A percentile compares a stretch with the other conserved stretches of the same genome.
Conservation (phyloP, 495 filamentous ascomycete genomes). For the Hyphodiscus hymeniophilus region DNA sequence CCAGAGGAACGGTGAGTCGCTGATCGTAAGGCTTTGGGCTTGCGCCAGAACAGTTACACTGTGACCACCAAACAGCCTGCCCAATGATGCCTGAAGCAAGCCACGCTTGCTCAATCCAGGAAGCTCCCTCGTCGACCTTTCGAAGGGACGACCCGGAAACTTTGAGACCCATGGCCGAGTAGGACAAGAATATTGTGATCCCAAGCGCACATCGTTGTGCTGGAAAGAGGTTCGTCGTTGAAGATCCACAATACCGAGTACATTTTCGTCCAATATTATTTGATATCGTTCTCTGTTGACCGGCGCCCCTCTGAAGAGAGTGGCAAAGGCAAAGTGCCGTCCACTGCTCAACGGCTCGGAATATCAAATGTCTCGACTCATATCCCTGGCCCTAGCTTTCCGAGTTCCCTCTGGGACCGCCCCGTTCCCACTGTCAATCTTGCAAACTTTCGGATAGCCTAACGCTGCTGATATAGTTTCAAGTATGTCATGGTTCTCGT, state of each 20-base stretch:
- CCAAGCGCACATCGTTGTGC: not conserved
- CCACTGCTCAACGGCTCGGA: too few species aligned
- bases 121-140: not conserved
- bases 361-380: too few species aligned
- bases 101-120: conserved; percentile 6
- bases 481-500: conserved; percentile 6
- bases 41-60: not conserved
- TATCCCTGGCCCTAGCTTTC: too few species aligned
- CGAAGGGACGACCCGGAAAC: conserved; percentile 7
- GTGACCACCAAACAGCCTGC: conserved; percentile 1
- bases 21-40: not conserved
- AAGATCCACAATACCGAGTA: conserved; percentile 1
- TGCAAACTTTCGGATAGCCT: not conserved
- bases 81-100: conserved; percentile 15
- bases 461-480: conserved; percentile 5
- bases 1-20: too few species aligned
- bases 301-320: not conserved
- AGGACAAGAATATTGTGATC: not conserved
- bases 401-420: not conserved
- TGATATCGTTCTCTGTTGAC: not conserved
- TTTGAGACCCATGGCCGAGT: conserved; percentile 6
- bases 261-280: not conserved
- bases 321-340: too few species aligned
- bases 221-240: not conserved
- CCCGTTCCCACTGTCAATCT: not conserved